Base-by-base conservation (phyloP, 345 rosid species). In the Hibiscus mutabilis region DNA sequence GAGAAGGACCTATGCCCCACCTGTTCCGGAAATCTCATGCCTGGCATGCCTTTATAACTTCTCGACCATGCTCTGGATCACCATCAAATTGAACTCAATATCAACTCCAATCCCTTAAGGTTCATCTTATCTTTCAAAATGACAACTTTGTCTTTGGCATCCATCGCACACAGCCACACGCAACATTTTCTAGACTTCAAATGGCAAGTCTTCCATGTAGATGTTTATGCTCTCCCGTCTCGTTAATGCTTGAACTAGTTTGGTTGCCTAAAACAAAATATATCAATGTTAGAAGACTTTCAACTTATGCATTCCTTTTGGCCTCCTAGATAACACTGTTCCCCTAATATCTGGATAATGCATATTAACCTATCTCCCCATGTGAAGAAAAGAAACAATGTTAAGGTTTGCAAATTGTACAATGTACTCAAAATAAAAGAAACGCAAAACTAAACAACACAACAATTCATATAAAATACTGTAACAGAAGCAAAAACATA, bases 181-280 rank as follows among this genome's bases (percentile, higher is more conserved):
- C 65, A 57, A 77, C 74, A 42, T 75, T 75, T 61, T 77, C 74
- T 53, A 80, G 74, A 58, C 75, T 72, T 18, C 81, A 77, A 51
- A 80, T 83, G 63, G 76, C 21, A 70, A 83, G 83, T 64, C 69
- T 78, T 61, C 80, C 83, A 27, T 57, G 53, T 33, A 83, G 77
- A 29, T 56, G 31, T 22, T 55, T 15, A 16, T 78, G 70, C 24
- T 80, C 76, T 79, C 68, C 76, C 58, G 80, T 70, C 61, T 83
- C 84, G 31, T 37, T 55, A 35, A 80, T 73, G 3, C 76, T 65
- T 9, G 75, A 76, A 6, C 86, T 82, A 47, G 73, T 59, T 24
- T 65, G 55, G 55, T 60, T 51, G 47, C 77, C 73, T 47, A 79
- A 16, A 42, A 73, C 70, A 79, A 81, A 84, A 35, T 75, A 55